Evolutionary conservation across 768 basidiomycete species (phyloP).

Genomic region (Xerocomellus dryophilus): DNA sequence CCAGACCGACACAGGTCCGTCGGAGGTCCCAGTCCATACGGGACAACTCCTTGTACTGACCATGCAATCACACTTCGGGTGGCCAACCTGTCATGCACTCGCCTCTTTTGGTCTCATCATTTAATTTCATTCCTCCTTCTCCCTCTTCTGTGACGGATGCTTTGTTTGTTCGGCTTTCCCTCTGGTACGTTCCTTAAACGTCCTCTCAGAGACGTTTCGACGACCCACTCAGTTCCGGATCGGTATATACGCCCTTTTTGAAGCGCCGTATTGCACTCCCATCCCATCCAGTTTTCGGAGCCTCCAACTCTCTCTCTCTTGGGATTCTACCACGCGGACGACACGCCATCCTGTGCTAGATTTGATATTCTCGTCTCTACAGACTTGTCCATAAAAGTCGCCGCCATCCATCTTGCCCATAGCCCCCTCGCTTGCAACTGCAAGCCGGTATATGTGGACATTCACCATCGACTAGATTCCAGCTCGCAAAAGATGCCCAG

Average conservation of each 20-base stretch:
- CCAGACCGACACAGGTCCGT: slow-evolving; percentile 20
- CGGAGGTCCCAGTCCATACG: slow-evolving; percentile 19
- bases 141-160: slow-evolving; percentile 32
- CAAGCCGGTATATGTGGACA: slow-evolving; percentile 25
- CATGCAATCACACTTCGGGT: slow-evolving; percentile 29
- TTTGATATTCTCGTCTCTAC: slow-evolving; percentile 29
- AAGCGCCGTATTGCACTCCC: slow-evolving; percentile 14
- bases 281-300: slow-evolving; percentile 21
- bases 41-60: slow-evolving; percentile 21
- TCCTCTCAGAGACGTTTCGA: slow-evolving; percentile 24
- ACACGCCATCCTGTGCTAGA: slow-evolving; percentile 33
- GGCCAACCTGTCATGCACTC: slow-evolving; percentile 21
- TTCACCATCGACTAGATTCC: slow-evolving; percentile 8
- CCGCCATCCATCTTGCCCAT: slow-evolving; percentile 29
- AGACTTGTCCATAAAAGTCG: slow-evolving; percentile 24
- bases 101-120: slow-evolving; percentile 30
- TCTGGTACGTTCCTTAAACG: slow-evolving; percentile 26
- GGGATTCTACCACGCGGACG: slow-evolving; percentile 26
- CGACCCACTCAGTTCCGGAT: slow-evolving; percentile 31
- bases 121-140: slow-evolving; percentile 27
- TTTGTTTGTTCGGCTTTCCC: slow-evolving; percentile 28
- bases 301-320: slow-evolving; percentile 10
- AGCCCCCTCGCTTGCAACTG: slow-evolving; percentile 29
- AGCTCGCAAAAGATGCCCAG: slow-evolving; percentile 17
- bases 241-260: slow-evolving; percentile 27